Base-by-base conservation (phyloP, 2,329 filamentous ascomycete species). In the Fusarium pilosicola region DNA sequence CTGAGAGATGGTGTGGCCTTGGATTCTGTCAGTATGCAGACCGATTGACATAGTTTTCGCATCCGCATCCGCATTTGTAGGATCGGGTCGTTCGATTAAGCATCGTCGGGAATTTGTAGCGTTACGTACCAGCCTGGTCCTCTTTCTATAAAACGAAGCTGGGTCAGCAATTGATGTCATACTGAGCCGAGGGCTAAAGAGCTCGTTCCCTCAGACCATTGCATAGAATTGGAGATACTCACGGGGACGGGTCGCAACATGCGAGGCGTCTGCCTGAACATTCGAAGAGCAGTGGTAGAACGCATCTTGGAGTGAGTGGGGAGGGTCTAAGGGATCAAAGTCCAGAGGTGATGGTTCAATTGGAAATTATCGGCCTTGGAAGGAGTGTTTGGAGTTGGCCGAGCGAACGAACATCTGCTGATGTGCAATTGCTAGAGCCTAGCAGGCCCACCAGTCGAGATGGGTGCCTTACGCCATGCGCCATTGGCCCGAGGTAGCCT, bases 1-100 rank as follows among this genome's bases (percentile, higher is more conserved):
- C 88, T 98, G 96, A 77, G 96, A 97, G 85, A 98, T 91, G 80
- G 96, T 98, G 88, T 98, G 96, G 83, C 94, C 96, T 99, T 75
- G 65, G 51, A 71, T 77, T 56, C 75, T 76, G 77, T 76, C 74
- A 75, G 74, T 75, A 49, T 48, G 45, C 46, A 56, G 55, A 42
- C 66, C 65, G 59, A 76, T 76, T 76, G 75, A 67, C 41, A 52
- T 20, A 30, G 46, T 60, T 62, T 59, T 34, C 32, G 32, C 32
- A 34, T 34, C 32, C 59, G 46, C 70, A 45, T 59, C 58, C 44
- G 44, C 51, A 52, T 64, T 56, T 34, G 67, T 56, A 52, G 62
- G 44, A 34, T 74, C 70, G 71, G 55, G 69, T 68, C 56, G 52
- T 51, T 56, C 55, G 58, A 67, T 67, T 45, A 62, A 68, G 65